Conservation (phyloP, 2,329 filamentous ascomycete species). For the Fusarium pilosicola region DNA sequence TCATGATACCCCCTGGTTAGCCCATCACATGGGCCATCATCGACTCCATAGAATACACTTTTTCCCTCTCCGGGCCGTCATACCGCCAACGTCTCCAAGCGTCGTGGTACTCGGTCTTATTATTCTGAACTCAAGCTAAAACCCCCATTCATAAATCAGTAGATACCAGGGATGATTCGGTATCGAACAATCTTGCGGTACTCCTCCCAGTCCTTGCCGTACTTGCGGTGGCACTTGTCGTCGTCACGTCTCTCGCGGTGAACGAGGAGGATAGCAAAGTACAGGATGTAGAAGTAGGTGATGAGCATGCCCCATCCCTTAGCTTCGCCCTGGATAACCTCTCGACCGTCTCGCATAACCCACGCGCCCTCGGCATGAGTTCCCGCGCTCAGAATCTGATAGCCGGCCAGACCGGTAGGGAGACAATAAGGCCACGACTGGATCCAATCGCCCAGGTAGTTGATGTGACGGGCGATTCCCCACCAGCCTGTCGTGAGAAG, state of each 20-base stretch:
- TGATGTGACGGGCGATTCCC: constrained; percentile 91
- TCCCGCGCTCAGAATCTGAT: constrained; percentile 71
- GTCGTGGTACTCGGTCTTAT: not conserved
- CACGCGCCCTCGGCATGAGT: constrained; percentile 62
- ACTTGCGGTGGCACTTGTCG: constrained; percentile 90
- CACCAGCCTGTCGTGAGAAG: constrained; percentile 92
- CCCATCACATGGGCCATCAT: not conserved
- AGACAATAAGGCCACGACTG: constrained; percentile 92
- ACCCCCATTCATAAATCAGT: constrained; percentile 59
- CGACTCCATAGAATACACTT: constrained; percentile 10
- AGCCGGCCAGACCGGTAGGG: constrained; percentile 86
- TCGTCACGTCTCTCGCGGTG: constrained; percentile 90
- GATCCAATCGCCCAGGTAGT: constrained; percentile 95
- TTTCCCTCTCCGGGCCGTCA: not conserved
- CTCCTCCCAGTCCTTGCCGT: constrained; percentile 89
- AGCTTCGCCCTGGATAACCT: constrained; percentile 76
- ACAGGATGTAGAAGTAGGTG: constrained; percentile 94
- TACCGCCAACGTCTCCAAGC: not conserved
- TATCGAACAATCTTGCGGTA: constrained; percentile 86
- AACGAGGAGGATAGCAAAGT: constrained; percentile 87
- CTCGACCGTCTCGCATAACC: constrained; percentile 67
- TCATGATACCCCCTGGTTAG: not conserved
- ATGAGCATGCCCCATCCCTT: constrained; percentile 86
- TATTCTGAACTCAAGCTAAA: not conserved
- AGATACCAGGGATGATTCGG: constrained; percentile 85